These are phyloP conservation scores for Neurospora intermedia DNA, from an alignment of 495 filamentous ascomycete genomes.

Conservation along the genomic window DNA sequence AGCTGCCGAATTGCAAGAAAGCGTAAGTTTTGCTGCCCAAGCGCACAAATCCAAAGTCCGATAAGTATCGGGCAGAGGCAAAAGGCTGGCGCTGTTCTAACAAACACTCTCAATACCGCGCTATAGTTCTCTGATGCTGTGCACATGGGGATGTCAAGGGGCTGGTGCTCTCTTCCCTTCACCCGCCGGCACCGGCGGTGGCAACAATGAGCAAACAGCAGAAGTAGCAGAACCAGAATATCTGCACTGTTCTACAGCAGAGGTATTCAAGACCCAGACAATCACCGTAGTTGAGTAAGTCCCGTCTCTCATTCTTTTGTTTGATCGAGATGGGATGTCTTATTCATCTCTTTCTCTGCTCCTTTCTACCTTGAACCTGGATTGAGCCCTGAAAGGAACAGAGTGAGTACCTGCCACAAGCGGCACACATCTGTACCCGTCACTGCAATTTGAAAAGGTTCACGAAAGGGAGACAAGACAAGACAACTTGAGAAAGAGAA, in stretches of 20 bases:
- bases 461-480: neutral
- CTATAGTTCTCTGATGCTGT: conserved; percentile 45
- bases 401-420: neutral
- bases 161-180: conserved; percentile 38
- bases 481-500: neutral
- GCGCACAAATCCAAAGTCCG: neutral
- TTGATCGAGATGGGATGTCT: neutral
- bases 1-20: conserved; percentile 12
- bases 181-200: conserved; percentile 7
- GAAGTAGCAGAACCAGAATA: conserved; percentile 8
- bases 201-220: neutral
- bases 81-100: neutral
- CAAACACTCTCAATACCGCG: neutral
- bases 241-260: conserved; percentile 34
- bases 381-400: neutral
- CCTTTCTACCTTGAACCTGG: too few species aligned
- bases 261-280: conserved; percentile 22
- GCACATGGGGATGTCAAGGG: conserved; percentile 59
- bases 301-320: neutral
- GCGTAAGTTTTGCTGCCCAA: conserved; percentile 17
- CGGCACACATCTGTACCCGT: neutral
- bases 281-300: conserved; percentile 54
- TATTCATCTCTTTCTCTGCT: neutral
- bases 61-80: neutral
- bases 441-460: neutral